Evolutionary conservation across 345 rosid genomes (phyloP), one percentile per base, ranked within the genome.

Genomic region (Acer negundo): DNA sequence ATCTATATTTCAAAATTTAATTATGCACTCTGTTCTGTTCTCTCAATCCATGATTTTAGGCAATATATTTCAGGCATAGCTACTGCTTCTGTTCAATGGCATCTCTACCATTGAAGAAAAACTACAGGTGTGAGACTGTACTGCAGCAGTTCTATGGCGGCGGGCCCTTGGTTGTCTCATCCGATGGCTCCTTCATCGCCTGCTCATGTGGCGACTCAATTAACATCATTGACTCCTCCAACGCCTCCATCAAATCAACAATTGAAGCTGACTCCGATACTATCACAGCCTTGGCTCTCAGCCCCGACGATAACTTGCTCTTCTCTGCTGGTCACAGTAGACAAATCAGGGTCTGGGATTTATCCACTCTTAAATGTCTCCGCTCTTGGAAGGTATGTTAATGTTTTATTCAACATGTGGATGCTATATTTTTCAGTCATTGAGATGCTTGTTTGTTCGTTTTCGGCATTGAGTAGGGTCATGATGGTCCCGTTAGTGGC

Each of bases 291-390:
- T 80, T 96, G 82, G 87, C 92, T 65, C 91, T 96, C 72, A 89
- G 94, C 81, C 98, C 98, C 70, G 73, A 90, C 38, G 89, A 93
- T 80, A 92, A 89, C 82, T 61, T 96, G 44, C 90, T 96, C 56
- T 96, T 96, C 89, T 89, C 94, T 58, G 90, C 97, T n/a, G 97
- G 94, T 12, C 97, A 92, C 80, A 94, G 98, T 75, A 85, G 95
- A 72, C 97, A 90, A 76, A 94, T 96, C 64, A 90, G 89, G 80
- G 95, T 94, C 77, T 94, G 99, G 99, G 97, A 96, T 75, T 77
- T 92, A 85, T 88, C 87, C 61, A 91, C 90, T 20, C 75, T 83
- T 73, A 92, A 91, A 83, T 90, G 98, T 73, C 75, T 90, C 22
- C 97, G 99, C 61, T 88, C 98, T 44, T 96, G 97, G 99, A 92